phyloP scores from a whole-genome alignment of 345 rosid genomes.

The Acer negundo region DNA sequence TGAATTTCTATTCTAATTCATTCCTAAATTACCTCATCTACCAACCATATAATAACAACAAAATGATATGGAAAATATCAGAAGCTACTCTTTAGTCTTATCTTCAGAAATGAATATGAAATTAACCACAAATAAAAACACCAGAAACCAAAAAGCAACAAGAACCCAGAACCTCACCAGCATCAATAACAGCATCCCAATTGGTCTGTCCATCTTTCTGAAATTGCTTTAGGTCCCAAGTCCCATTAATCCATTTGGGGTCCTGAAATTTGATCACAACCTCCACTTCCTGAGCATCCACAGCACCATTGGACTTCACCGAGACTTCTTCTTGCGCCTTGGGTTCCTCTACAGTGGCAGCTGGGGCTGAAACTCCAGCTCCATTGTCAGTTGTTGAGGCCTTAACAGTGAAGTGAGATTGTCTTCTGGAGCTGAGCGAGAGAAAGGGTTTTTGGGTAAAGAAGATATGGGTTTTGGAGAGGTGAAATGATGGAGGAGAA shows the following conservation, averaged over 20 bases:
- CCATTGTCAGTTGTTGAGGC: constrained; percentile 56
- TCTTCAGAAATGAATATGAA: neutral
- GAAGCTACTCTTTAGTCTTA: neutral
- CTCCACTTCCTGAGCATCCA: constrained; percentile 25
- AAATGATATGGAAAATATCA: neutral
- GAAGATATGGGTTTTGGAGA: constrained; percentile 38
- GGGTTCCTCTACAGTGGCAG: constrained; percentile 39
- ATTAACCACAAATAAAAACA: constrained; percentile 2
- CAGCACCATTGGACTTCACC: constrained; percentile 39
- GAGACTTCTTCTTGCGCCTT: constrained; percentile 30
- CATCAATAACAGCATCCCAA: constrained; percentile 94
- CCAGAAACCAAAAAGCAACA: neutral
- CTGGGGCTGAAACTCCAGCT: constrained; percentile 43
- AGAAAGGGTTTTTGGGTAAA: constrained; percentile 30
- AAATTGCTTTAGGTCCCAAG: constrained; percentile 88
- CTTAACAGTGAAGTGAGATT: constrained; percentile 14
- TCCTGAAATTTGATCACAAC: constrained; percentile 54
- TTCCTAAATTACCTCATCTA: neutral
- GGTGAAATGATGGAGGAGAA: constrained; percentile 24
- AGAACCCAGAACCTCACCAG: constrained; percentile 52
- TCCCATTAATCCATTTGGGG: constrained; percentile 79
- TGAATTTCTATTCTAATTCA: neutral
- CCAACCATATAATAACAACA: neutral
- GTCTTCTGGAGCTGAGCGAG: constrained; percentile 32
- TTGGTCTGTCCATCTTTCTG: constrained; percentile 59